Evolutionary conservation across 495 filamentous ascomycete genomes (phyloP), one percentile per base, ranked within the genome.

Genomic region (Chlorociboria aeruginascens): DNA sequence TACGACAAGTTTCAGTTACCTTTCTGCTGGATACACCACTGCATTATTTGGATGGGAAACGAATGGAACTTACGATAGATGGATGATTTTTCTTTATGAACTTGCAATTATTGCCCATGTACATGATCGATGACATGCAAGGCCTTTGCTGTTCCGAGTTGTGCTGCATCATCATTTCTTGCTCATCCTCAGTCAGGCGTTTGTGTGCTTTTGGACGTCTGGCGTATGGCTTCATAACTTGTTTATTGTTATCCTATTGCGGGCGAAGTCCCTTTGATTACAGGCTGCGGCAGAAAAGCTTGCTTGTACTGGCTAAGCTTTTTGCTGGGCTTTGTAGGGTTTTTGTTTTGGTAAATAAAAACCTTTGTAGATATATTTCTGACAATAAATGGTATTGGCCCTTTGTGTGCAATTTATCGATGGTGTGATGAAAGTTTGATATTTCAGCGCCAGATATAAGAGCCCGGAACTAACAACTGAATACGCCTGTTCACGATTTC

Each of bases 41-140:
- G 51, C 53, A 56, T 56, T 61, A 54, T 55, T 59, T 61, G 54
- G 58, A 61, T 61, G 58, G 58, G 50, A 51, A 28, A 61, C 45
- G 54, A 55, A 57, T 47, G 44, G 49, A 50, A 45, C 45, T 53
- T 55, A 60, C 46, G 57, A 60, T 52, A 52, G 57, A 60, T 28
- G 45, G 51, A 60, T 52, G 57, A 50, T 38, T 57, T 57, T 51
- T 48, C 40, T 29, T 45, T 25, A 34, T 28, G 36, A 33, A 46
- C 52, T 32, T 38, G 32, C 41, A 11, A 43, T 50, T 52, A 40
- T 40, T 39, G 34, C 45, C 43, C 35, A 43, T 28, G 43, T 47
- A 46, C 31, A 48, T 46, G 40, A 20, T 38, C n/a, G 43, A 34
- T 44, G 32, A 45, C 31, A 45, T 46, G 42, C 38, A 36, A 44